Base-by-base conservation (phyloP, 2,329 filamentous ascomycete species). In the Neofusicoccum ribis region DNA sequence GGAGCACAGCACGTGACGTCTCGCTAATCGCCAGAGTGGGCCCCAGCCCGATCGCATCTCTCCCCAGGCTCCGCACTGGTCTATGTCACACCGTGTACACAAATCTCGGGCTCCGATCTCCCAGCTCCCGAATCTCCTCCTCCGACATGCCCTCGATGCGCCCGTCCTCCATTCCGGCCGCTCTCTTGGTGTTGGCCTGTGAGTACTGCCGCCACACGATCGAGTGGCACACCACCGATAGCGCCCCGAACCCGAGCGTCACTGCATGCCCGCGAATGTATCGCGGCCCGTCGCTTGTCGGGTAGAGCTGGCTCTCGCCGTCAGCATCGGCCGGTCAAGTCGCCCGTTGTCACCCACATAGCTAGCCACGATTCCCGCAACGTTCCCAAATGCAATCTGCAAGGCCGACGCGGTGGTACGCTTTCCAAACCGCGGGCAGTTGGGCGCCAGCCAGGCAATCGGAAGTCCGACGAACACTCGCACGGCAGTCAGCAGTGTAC, bases 351-450 rank as follows among this genome's bases (percentile, higher is more conserved):
- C 37, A 77, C 80, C 72, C 73, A 90, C 86, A 70, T 91, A 92
- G 0, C 89, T 86, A 2, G 88, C 85, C 87, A 92, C 89, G 68
- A 93, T 89, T 2, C 91, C 91, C 12, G 87, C 85, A 15, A 83
- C 81, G 68, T 93, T 93, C 2, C 89, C 90, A 63, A 89, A 84
- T 0, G 86, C 91, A 43, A 92, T 79, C 73, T 92, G 89, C 73
- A 92, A 73, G 0, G 89, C 90, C 1, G 86, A 91, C 0, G 89
- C 89, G 0, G 89, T 90, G 0, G 90, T 90, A 36, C 91, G 82
- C 75, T 93, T 93, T 8, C 90, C 90, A 69, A 92, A 93, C 9
- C 91, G 82, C 1, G 91, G 91, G 15, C 85, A 84, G 67, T 92
- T 93, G n/a, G 85, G 88, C 0, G 89, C 85, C 44, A 89, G 68